Conservation (phyloP, 108 stramenopile species). For the Conticribra weissflogii region DNA sequence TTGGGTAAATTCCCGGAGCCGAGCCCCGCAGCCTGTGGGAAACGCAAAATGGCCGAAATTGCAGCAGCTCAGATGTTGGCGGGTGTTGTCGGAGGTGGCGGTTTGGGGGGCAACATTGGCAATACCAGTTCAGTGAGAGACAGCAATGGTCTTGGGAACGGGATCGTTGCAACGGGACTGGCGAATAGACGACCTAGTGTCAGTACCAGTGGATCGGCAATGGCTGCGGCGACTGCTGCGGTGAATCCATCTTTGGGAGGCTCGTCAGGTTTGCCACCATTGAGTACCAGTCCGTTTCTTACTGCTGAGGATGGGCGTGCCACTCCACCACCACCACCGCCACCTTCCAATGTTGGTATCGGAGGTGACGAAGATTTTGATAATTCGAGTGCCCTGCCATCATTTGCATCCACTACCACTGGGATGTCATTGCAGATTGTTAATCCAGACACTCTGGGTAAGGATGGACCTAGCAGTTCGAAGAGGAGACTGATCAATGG, state of each 20-base stretch:
- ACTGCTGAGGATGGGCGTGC: conserved; percentile 27
- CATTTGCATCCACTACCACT: too few relatives aligned
- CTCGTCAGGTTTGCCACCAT: background rate
- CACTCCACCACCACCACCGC: conserved; percentile 27
- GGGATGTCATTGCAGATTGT: conserved; percentile 82
- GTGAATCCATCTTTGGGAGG: conserved; percentile 5
- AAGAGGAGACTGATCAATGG: conserved; percentile 50
- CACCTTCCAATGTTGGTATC: background rate
- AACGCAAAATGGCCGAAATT: conserved; percentile 85
- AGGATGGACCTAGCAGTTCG: conserved; percentile 21
- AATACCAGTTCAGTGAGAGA: too few relatives aligned
- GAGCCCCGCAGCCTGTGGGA: conserved; percentile 86
- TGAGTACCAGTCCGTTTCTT: conserved; percentile 5
- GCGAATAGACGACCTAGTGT: conserved; percentile 19
- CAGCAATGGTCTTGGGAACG: too few relatives aligned
- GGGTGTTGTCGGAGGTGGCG: conserved; percentile 61
- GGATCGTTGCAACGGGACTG: background rate
- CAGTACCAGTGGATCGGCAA: background rate
- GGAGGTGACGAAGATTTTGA: too few relatives aligned
- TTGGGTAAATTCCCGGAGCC: conserved; percentile 79
- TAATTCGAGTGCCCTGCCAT: too few relatives aligned
- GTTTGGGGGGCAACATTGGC: too few relatives aligned
- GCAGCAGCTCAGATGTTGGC: conserved; percentile 87
- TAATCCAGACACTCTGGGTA: conserved; percentile 77
- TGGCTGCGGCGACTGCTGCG: background rate